Percentiles rank a stretch among this genome's conserved stretches.
phyloP scores from a whole-genome alignment of 805 yeast genomes.

The Teunomyces kruisii region DNA sequence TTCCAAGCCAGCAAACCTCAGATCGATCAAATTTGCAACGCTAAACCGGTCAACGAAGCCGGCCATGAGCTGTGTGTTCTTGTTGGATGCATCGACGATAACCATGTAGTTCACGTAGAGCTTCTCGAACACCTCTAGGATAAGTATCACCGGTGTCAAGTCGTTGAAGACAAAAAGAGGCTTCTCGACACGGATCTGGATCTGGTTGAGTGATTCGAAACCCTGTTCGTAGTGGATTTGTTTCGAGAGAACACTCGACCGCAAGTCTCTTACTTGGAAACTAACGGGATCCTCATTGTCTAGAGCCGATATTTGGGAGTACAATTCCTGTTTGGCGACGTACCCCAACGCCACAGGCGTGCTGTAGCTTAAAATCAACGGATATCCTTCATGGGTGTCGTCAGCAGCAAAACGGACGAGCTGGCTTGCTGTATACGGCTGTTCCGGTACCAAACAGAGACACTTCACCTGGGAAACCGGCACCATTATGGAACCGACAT shows the following conservation, averaged over 20 bases:
- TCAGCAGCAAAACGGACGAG: slow-evolving; percentile 23
- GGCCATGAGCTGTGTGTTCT: slow-evolving; percentile 16
- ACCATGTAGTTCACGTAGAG: slow-evolving; percentile 36
- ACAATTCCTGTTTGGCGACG: slow-evolving; percentile 28
- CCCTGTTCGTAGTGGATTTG: slow-evolving; percentile 24
- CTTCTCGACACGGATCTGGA: slow-evolving; percentile 20
- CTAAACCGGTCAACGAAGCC: slow-evolving; percentile 43
- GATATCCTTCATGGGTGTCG: slow-evolving; percentile 44
- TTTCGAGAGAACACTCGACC: slow-evolving; percentile 19
- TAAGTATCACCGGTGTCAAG: slow-evolving; percentile 28
- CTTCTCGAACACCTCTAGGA: slow-evolving; percentile 39
- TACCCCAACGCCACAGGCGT: slow-evolving; percentile 36
- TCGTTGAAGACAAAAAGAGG: slow-evolving; percentile 29
- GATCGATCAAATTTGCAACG: slow-evolving; percentile 29
- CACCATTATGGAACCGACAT: slow-evolving; percentile 28
- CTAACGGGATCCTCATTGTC: slow-evolving; percentile 11
- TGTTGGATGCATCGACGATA: slow-evolving; percentile 18
- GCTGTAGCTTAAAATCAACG: slow-evolving; percentile 25
- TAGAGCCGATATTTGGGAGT: slow-evolving; percentile 8
- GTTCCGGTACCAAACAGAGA: slow-evolving; percentile 21
- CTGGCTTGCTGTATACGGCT: slow-evolving; percentile 21
- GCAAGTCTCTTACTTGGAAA: slow-evolving; percentile 20
- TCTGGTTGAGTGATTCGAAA: slow-evolving; percentile 4
- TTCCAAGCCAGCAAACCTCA: slow-evolving; percentile 21
- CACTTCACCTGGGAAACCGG: slow-evolving; percentile 29